Conservation (phyloP, 2,329 filamentous ascomycete species). For the Metarhizium humberi region DNA sequence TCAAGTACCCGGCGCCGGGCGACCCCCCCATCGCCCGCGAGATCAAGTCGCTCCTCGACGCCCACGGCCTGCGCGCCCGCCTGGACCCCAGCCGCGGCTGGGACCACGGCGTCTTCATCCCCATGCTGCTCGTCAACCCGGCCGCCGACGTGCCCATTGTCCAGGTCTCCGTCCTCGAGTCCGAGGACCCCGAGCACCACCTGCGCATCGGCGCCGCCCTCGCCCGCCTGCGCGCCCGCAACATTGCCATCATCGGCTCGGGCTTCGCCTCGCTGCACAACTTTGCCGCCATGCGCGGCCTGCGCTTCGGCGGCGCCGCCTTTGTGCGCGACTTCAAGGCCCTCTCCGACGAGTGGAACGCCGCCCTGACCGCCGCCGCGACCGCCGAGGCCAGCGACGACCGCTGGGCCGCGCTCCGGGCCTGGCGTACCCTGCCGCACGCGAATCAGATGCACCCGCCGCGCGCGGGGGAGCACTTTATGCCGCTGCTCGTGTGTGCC, state of each 20-base stretch:
- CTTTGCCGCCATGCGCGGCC: constrained; percentile 33
- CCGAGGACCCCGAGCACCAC: constrained; percentile 39
- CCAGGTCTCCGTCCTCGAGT: constrained; percentile 45
- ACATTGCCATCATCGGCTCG: constrained; percentile 51
- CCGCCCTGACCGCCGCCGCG: constrained; percentile 31
- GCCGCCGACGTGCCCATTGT: constrained; percentile 43
- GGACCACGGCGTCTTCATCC: constrained; percentile 54
- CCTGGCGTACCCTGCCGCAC: constrained; percentile 38
- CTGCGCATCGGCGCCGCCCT: constrained; percentile 45
- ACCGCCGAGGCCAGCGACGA: constrained; percentile 21
- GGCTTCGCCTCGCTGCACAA: constrained; percentile 53
- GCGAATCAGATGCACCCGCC: constrained; percentile 45
- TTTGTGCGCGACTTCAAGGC: constrained; percentile 15
- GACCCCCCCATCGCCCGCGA: constrained; percentile 42
- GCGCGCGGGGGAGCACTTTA: constrained; percentile 46
- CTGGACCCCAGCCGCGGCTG: constrained; percentile 36
- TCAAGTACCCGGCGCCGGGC: constrained; percentile 48
- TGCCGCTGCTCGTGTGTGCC: constrained; percentile 49
- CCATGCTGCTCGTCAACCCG: constrained; percentile 44
- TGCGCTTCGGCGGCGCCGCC: constrained; percentile 16
- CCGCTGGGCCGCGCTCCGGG: constrained; percentile 29
- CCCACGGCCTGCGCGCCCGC: constrained; percentile 32
- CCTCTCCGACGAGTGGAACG: constrained; percentile 34
- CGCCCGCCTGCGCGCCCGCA: constrained; percentile 35
- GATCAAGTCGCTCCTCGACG: constrained; percentile 34